Conservation (phyloP, 106 monocot genomes). For the Hemerocallis citrina region DNA sequence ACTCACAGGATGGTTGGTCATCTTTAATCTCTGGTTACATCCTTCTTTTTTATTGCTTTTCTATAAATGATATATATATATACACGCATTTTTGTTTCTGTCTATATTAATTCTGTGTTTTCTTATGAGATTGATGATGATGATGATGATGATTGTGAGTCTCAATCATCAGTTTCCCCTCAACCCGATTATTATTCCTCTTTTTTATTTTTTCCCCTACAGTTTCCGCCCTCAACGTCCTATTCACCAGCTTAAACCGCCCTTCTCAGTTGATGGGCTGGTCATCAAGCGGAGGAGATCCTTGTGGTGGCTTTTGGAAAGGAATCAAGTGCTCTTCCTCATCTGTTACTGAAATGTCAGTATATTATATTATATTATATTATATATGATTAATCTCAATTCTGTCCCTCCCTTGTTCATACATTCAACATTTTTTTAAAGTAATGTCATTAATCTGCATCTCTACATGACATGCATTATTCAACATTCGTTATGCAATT, state of each 20-base stretch:
- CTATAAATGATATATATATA: not conserved
- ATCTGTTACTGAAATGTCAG: slow-evolving; percentile 73
- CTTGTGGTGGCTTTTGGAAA: slow-evolving; percentile 63
- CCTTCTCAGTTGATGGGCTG: slow-evolving; percentile 63
- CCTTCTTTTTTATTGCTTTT: not conserved
- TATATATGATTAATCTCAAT: not conserved
- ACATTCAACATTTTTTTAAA: not conserved
- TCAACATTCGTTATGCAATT: not conserved
- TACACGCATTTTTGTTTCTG: not conserved
- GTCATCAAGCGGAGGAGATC: slow-evolving; percentile 71
- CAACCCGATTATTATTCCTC: not conserved
- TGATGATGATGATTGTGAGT: no score
- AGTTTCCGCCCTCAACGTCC: slow-evolving; percentile 90
- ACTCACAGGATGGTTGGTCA: not conserved
- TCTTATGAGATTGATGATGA: no score
- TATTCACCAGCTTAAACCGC: slow-evolving; percentile 64
- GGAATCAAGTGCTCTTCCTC: slow-evolving; percentile 73
- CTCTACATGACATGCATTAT: not conserved
- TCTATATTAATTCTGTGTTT: no score
- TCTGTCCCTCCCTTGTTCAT: not conserved
- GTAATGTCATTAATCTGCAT: not conserved
- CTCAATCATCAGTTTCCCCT: no score
- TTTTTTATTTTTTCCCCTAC: slow-evolving; percentile 8
- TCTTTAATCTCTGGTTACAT: not conserved
- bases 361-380: no score